Conservation (phyloP, 768 basidiomycete species). For the Vishniacozyma victoriae region DNA sequence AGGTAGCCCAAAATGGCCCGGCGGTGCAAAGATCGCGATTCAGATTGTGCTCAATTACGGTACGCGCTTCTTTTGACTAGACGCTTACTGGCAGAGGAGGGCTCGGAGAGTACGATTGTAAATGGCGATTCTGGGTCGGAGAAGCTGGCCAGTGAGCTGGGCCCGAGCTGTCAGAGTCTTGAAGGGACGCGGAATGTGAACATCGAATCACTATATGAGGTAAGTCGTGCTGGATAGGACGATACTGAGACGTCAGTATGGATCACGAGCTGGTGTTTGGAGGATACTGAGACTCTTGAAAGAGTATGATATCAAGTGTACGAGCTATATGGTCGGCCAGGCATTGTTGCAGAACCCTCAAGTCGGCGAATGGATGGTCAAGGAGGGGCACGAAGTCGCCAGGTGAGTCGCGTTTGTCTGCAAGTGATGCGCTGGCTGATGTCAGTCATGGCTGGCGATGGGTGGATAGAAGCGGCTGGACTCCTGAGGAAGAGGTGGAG, state of each 20-base stretch:
- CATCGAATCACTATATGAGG: constrained; percentile 35
- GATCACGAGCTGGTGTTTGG: constrained; percentile 37
- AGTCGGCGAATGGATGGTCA: constrained; percentile 11
- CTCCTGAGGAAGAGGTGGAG: constrained; percentile 26
- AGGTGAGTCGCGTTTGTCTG: constrained; percentile 6
- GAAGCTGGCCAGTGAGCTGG: constrained; percentile 29
- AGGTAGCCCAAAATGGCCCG: constrained; percentile 29
- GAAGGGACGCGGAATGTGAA: constrained; percentile 28
- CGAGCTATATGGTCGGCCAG: constrained; percentile 25
- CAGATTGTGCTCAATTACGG: constrained; percentile 39
- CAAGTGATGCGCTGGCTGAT: not conserved
- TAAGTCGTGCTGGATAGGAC: not conserved
- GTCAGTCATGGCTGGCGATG: constrained; percentile 37
- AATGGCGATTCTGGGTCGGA: constrained; percentile 33
- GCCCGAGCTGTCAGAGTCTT: constrained; percentile 13
- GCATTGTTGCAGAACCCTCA: constrained; percentile 25
- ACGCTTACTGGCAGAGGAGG: constrained; percentile 17
- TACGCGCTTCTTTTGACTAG: too few species aligned
- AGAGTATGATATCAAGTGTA: constrained; percentile 20
- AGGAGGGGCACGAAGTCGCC: constrained; percentile 30
- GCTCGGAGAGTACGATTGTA: constrained; percentile 19
- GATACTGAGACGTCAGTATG: constrained; percentile 18
- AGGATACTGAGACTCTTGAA: constrained; percentile 30
- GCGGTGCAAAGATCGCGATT: constrained; percentile 35
- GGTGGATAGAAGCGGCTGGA: constrained; percentile 20